A percentile compares a stretch with the other conserved stretches of the same genome.
phyloP scores from a whole-genome alignment of 805 yeast genomes.

The Hanseniaspora hatyaiensis region DNA sequence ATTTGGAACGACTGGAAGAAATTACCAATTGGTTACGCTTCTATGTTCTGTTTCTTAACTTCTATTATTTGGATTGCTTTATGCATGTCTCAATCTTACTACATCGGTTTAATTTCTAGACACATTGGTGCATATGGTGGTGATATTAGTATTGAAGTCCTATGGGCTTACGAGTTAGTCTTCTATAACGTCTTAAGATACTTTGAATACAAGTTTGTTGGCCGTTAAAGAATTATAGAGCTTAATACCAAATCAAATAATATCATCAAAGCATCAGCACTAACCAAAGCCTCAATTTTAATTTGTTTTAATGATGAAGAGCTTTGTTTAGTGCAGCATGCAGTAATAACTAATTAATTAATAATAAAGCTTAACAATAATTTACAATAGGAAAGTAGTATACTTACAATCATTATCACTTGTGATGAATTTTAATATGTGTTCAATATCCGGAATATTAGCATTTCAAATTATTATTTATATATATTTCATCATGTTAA shows the following conservation, averaged over 20 bases:
- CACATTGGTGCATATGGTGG: conserved; percentile 40
- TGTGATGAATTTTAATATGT: neutral
- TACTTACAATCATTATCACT: neutral
- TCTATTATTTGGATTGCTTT: conserved; percentile 76
- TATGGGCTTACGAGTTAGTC: conserved; percentile 53
- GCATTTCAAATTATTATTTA: neutral
- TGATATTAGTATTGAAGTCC: conserved; percentile 79
- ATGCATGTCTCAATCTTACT: conserved; percentile 85
- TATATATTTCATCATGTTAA: too few relatives aligned
- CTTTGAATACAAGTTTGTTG: conserved; percentile 56
- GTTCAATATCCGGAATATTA: conserved; percentile 13
- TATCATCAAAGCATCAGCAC: neutral
- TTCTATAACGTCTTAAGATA: conserved; percentile 52
- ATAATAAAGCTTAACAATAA: neutral
- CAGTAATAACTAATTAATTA: conserved; percentile 1
- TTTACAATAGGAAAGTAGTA: too few relatives aligned
- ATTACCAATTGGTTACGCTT: conserved; percentile 69
- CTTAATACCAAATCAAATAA: neutral
- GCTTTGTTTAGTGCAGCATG: neutral
- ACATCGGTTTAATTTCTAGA: conserved; percentile 53
- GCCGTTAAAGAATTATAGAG: conserved; percentile 26
- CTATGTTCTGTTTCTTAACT: conserved; percentile 62
- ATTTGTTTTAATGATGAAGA: too few relatives aligned
- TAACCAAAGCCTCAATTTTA: too few relatives aligned
- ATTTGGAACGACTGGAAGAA: conserved; percentile 45